Base-by-base conservation (phyloP, 179 eudicot genomes). In the Silene noctiflora region DNA sequence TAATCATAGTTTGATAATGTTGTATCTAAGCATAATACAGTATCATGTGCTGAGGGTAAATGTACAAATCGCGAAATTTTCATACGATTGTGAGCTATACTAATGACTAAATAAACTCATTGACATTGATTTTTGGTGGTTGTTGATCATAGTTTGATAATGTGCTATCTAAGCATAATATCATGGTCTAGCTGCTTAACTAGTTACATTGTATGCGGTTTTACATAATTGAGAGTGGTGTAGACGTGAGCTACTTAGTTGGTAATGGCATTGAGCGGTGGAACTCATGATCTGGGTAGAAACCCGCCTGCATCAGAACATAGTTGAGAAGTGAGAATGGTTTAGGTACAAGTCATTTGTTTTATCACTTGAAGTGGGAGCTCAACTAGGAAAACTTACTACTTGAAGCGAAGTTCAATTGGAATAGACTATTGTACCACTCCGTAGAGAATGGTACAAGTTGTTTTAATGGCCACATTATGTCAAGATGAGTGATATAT, bases 311-410 rank as follows among this genome's bases (percentile, higher is more conserved):
- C 51, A 55, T 55, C 1, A 13, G 59, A 55, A 53, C 59, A 8
- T 53, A 53, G 20, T 14, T 53, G 59, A 51, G 14, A 27, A 27
- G 29, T 1, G 58, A 44, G 59, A 69, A 39, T 68, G 5, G 55
- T 42, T 16, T 13, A 16, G 21, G 27, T 71, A 8, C 42, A 6
- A 25, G 42, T 14, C 63, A 16, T 71, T 71, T 53, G 8, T 71
- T 39, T 27, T 22, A 22, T 69, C 73, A 24, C 58, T 69, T 53
- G 64, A 29, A 39, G 75, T 16, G 58, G 75, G 39, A 70, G 10
- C 9, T 70, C 5, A 48, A 6, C 21, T 6, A 1, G 24, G 35
- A 39, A 19, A 33, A 58, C 0, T 10, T 58, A 19, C 27, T 59
- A 35, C 27, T 58, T 58, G 59, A 55, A 4, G 59, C 20, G 3